Evolutionary conservation across 1,284 basidiomycete genomes (phyloP), one percentile per base, ranked within the genome.

Genomic region (Microbotryum scabiosae): DNA sequence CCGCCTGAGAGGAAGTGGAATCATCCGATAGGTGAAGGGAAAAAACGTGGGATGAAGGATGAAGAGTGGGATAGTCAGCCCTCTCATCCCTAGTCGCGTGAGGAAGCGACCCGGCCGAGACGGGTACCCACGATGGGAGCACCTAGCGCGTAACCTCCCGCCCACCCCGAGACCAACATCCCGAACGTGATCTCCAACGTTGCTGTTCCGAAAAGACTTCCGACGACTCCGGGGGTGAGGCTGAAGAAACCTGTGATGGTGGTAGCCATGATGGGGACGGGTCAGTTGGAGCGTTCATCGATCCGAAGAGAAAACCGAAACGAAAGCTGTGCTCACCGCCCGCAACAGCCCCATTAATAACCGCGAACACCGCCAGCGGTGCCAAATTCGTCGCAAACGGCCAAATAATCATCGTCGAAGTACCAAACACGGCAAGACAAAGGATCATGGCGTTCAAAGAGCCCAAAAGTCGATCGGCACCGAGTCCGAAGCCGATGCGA

Each of bases 401-500:
- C 61, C 66, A 67, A 7, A 65, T 53, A 20, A 49, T 18, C n/a
- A 62, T 23, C 16, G 57, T 57, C 14, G 52, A 57, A 23, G 63
- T n/a, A 0, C 45, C 61, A 16, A 65, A 60, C 4, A 56, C 4
- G 12, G 53, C 25, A 2, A 65, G 43, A 41, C 66, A 67, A 3
- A 63, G 21, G 12, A 61, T 30, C 16, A 67, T 53, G 3, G 63
- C 57, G 47, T 67, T 67, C 23, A 67, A 48, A 9, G 51, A 57
- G 5, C 66, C 66, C 25, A 67, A 18, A 23, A 41, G 18, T 0
- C 32, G 21, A 47, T 65, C 66, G 0, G 63, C 66, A 18, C 55
- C 54, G 25, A 67, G 45, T 3, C 63, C 65, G 36, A 67, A 67
- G 0, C 41, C 51, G 47, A 67, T 63, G 0, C 66, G 56, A 4